Evolutionary conservation across 345 rosid genomes (phyloP).

Genomic region (Erucastrum elatum): DNA sequence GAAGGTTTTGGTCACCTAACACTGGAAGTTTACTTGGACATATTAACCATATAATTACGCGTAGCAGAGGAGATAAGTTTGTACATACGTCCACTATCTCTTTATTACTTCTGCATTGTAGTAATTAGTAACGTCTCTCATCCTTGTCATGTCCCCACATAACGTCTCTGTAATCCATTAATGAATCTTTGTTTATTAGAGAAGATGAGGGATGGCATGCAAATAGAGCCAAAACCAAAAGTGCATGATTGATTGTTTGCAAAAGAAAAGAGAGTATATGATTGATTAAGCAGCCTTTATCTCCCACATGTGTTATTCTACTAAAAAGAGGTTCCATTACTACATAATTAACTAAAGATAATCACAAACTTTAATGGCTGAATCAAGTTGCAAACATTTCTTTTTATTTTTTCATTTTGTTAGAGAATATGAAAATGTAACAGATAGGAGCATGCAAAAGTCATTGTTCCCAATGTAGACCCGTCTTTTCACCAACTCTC

Average conservation of each 20-base stretch:
- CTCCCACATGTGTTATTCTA: slow-evolving; percentile 21
- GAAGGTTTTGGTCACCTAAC: not conserved
- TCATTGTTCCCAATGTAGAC: slow-evolving; percentile 15
- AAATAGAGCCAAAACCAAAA: not conserved
- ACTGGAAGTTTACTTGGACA: not conserved
- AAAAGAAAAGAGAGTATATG: not conserved
- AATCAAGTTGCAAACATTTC: not conserved
- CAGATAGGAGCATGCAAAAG: slow-evolving; percentile 3
- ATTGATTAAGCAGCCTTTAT: slow-evolving; percentile 4
- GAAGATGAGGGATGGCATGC: not conserved
- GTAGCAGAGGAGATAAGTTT: not conserved
- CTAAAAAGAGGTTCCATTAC: slow-evolving; percentile 1
- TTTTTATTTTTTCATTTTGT: not conserved
- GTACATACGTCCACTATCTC: not conserved
- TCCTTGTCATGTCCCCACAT: not conserved
- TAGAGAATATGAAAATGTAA: not conserved
- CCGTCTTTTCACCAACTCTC: slow-evolving; percentile 15
- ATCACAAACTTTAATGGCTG: not conserved
- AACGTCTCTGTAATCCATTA: not conserved
- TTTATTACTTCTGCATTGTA: not conserved
- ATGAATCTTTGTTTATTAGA: not conserved
- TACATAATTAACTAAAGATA: not conserved
- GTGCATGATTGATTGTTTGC: not conserved
- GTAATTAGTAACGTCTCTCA: not conserved
- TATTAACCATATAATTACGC: not conserved